These are phyloP conservation scores for Chytriomyces hyalinus DNA, from an alignment of 192 early-diverging fungal species.

Conservation along the genomic window DNA sequence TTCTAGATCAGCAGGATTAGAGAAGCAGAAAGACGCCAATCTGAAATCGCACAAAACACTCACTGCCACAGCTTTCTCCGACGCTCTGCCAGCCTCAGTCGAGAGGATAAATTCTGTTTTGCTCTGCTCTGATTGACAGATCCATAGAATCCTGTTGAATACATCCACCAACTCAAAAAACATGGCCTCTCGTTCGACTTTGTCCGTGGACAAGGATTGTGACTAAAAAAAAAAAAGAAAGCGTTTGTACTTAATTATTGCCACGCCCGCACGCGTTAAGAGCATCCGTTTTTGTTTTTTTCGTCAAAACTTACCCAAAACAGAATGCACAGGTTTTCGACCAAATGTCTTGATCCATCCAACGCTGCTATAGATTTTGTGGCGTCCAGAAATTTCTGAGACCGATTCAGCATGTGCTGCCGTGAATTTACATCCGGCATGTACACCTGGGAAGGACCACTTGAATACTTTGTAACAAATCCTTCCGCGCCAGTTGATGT, in stretches of 20 bases:
- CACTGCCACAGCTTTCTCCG: not conserved
- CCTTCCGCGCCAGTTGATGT: too few species aligned
- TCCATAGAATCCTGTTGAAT: not conserved
- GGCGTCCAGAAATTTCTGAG: too few species aligned
- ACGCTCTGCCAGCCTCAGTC: not conserved
- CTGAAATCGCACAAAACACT: not conserved
- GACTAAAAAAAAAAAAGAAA: not conserved
- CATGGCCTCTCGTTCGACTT: not conserved
- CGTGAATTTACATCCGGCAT: too few species aligned
- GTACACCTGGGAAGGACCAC: too few species aligned
- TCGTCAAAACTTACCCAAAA: not conserved
- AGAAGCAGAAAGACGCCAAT: not conserved
- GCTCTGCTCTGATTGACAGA: not conserved
- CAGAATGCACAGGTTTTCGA: not conserved
- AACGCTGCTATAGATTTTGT: too few species aligned
- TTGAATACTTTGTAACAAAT: too few species aligned
- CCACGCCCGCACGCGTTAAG: not conserved
- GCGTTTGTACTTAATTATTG: not conserved
- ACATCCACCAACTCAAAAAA: slow-evolving; percentile 1
- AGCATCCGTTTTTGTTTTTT: not conserved
- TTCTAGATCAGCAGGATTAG: not conserved
- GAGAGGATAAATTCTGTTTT: not conserved
- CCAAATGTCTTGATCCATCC: not conserved
- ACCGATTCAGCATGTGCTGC: too few species aligned
- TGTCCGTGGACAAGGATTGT: not conserved